phyloP scores from a whole-genome alignment of 768 basidiomycete species.

The Pilatotrama ljubarskyi region DNA sequence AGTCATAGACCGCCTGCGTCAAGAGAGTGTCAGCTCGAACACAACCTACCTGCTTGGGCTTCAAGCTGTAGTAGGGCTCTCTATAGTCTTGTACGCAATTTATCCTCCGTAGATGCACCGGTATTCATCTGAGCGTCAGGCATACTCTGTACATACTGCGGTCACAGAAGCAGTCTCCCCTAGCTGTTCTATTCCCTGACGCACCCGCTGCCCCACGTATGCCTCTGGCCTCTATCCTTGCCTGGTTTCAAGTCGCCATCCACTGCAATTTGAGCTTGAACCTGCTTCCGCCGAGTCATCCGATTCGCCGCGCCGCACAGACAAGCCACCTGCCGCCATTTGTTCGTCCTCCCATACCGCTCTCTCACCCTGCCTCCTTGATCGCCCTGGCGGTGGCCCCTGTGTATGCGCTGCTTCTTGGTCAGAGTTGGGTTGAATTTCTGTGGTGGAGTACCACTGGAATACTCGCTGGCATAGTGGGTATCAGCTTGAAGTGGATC shows the following conservation, averaged over 20 bases:
- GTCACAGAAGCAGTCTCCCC: conserved; percentile 21
- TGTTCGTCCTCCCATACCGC: conserved; percentile 14
- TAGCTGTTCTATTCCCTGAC: conserved; percentile 21
- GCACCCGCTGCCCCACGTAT: background rate
- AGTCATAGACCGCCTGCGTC: conserved; percentile 26
- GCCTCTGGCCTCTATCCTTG: conserved; percentile 17
- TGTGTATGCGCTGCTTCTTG: conserved; percentile 15
- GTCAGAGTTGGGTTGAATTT: conserved; percentile 21
- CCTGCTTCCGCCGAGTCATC: conserved; percentile 9
- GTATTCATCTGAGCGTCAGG: conserved; percentile 1
- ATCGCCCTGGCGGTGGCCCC: conserved; percentile 20
- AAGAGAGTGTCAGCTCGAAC: conserved; percentile 18
- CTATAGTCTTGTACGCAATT: conserved; percentile 20
- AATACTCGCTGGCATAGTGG: conserved; percentile 18
- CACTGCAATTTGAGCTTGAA: conserved; percentile 23
- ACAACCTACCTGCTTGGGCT: conserved; percentile 18
- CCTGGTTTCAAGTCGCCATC: conserved; percentile 21
- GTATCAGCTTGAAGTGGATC: conserved; percentile 20
- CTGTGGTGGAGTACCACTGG: conserved; percentile 26
- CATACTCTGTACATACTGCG: conserved; percentile 24
- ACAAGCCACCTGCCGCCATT: background rate
- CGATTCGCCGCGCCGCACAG: conserved; percentile 3
- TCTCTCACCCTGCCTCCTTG: conserved; percentile 16
- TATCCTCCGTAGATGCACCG: no score
- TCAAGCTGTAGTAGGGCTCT: conserved; percentile 23